Conservation (phyloP, 768 basidiomycete species). For the Glaciozyma martinii region DNA sequence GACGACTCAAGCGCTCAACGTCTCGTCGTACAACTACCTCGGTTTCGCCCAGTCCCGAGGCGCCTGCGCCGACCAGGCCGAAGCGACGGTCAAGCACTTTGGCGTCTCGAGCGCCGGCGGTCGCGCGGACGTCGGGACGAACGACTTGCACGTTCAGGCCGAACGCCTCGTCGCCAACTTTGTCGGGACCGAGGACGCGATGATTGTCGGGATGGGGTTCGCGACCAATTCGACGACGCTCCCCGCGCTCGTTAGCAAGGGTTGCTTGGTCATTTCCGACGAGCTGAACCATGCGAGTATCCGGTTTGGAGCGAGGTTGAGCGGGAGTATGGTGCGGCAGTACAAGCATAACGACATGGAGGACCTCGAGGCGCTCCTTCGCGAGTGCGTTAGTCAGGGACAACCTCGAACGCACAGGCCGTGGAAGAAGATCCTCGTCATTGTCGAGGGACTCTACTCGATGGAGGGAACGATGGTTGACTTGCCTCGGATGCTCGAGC, state of each 20-base stretch:
- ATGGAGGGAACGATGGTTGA: constrained; percentile 97
- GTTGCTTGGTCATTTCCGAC: constrained; percentile 90
- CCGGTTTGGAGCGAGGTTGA: constrained; percentile 79
- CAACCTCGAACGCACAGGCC: constrained; percentile 97
- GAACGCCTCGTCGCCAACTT: constrained; percentile 87
- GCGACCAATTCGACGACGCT: constrained; percentile 90
- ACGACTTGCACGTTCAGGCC: constrained; percentile 66
- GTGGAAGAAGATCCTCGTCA: constrained; percentile 94
- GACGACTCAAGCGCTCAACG: constrained; percentile 77
- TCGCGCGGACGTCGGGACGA: constrained; percentile 74
- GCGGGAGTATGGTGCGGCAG: constrained; percentile 80
- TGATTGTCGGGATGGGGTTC: constrained; percentile 90
- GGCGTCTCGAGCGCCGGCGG: constrained; percentile 69
- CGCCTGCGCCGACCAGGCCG: constrained; percentile 88
- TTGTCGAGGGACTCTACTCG: constrained; percentile 91
- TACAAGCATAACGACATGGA: constrained; percentile 97
- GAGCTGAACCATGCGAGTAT: constrained; percentile 95
- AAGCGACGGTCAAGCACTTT: constrained; percentile 68
- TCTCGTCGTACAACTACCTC: constrained; percentile 98
- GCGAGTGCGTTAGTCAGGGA: constrained; percentile 90
- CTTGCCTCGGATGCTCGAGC: constrained; percentile 66
- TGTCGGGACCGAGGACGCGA: constrained; percentile 77
- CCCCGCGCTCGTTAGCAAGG: constrained; percentile 81
- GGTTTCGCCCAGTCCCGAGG: constrained; percentile 92
- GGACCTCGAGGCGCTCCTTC: constrained; percentile 65